phyloP scores from a whole-genome alignment of 768 basidiomycete species.

The Kwoniella shandongensis region DNA sequence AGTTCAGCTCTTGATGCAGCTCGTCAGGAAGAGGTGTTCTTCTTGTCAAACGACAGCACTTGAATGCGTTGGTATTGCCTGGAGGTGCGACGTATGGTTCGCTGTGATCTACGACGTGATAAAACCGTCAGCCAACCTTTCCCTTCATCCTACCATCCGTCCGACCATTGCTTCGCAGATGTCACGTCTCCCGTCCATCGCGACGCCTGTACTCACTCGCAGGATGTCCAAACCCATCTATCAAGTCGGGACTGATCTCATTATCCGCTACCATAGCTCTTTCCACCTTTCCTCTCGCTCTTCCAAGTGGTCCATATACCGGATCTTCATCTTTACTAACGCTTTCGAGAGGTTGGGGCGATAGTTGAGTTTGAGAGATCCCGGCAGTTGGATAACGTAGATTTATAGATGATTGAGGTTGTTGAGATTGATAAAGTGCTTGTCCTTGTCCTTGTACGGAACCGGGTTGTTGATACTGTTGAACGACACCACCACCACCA shows the following conservation, averaged over 20 bases:
- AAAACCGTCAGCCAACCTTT: too few relatives aligned
- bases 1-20: slow-evolving; percentile 42
- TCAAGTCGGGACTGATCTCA: slow-evolving; percentile 41
- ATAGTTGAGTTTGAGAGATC: slow-evolving; percentile 17
- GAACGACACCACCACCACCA: too few relatives aligned
- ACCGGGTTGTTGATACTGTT: slow-evolving; percentile 11
- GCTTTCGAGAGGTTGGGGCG: slow-evolving; percentile 33
- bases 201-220: slow-evolving; percentile 34
- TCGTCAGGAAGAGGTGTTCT: slow-evolving; percentile 41
- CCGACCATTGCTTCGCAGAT: too few relatives aligned
- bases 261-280: slow-evolving; percentile 34
- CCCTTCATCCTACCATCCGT: too few relatives aligned
- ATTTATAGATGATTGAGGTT: background rate
- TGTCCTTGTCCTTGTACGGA: background rate
- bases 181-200: too few relatives aligned
- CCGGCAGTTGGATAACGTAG: background rate
- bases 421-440: too few relatives aligned
- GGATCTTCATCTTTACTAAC: slow-evolving; percentile 41
- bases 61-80: slow-evolving; percentile 22
- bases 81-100: slow-evolving; percentile 31
- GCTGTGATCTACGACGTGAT: slow-evolving; percentile 6
- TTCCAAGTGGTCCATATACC: slow-evolving; percentile 41
- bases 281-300: slow-evolving; percentile 39
- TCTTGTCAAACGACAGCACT: slow-evolving; percentile 22
- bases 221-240: slow-evolving; percentile 16